These are phyloP conservation scores for Ustilago shanxiensis DNA, from an alignment of 1,284 basidiomycete genomes.

Conservation along the genomic window DNA sequence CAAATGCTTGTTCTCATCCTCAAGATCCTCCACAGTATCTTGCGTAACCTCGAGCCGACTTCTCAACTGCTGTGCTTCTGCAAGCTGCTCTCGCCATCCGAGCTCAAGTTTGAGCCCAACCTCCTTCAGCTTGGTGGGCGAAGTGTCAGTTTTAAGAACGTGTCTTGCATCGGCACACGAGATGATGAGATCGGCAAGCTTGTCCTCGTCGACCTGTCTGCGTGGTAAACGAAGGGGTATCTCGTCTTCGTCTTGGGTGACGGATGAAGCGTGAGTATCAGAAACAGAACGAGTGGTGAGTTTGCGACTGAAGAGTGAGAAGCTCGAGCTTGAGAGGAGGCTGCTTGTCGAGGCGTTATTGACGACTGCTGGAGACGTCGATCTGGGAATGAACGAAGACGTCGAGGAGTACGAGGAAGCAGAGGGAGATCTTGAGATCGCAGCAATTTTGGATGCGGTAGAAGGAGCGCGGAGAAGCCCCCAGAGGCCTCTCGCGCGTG, in stretches of 20 bases:
- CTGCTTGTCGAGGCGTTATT: slow-evolving; percentile 10
- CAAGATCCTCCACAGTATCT: slow-evolving; percentile 45
- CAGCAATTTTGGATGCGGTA: not conserved
- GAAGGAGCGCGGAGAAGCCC: slow-evolving; percentile 18
- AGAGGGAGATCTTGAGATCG: slow-evolving; percentile 1
- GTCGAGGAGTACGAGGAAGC: slow-evolving; percentile 19
- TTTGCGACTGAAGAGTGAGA: slow-evolving; percentile 25
- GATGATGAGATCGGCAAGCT: slow-evolving; percentile 40
- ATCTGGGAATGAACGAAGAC: slow-evolving; percentile 3
- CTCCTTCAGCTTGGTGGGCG: slow-evolving; percentile 27
- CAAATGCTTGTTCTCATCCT: slow-evolving; percentile 50
- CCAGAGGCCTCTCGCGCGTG: slow-evolving; percentile 16
- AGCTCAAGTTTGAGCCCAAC: slow-evolving; percentile 43
- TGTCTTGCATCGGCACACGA: slow-evolving; percentile 45
- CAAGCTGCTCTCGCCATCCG: slow-evolving; percentile 43
- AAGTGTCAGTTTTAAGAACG: slow-evolving; percentile 34
- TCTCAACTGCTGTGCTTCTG: slow-evolving; percentile 34
- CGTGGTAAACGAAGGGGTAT: slow-evolving; percentile 24
- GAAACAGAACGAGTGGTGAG: slow-evolving; percentile 8
- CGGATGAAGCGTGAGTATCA: slow-evolving; percentile 13
- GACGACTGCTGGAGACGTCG: not conserved
- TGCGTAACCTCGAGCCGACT: slow-evolving; percentile 16
- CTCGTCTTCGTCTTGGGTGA: slow-evolving; percentile 2
- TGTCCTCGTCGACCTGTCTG: slow-evolving; percentile 36
- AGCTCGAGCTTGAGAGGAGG: slow-evolving; percentile 12